These are phyloP conservation scores for Pythium vanterpoolii DNA, from an alignment of 352 stramenopile genomes.

Conservation along the genomic window DNA sequence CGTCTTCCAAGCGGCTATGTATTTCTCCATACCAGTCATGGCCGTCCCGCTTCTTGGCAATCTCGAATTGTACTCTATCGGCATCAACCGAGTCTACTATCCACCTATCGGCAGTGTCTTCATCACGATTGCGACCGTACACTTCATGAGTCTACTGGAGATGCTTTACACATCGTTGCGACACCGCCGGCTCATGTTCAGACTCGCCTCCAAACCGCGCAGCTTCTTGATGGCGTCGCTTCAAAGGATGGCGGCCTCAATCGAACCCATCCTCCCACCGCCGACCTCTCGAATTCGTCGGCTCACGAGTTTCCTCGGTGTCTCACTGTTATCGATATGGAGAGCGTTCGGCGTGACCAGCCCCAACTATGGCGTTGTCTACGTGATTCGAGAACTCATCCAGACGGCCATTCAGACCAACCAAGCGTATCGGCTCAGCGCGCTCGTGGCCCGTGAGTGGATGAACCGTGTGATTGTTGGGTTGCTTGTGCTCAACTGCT, in stretches of 20 bases:
- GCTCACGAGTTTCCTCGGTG: neutral
- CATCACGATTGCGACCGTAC: neutral
- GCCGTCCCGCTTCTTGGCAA: constrained; percentile 3
- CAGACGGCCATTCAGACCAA: constrained; percentile 26
- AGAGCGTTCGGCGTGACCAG: constrained; percentile 13
- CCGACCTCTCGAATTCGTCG: neutral
- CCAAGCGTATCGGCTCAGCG: constrained; percentile 28
- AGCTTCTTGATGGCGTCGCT: neutral
- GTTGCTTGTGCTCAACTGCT: constrained; percentile 30
- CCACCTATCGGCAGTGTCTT: neutral
- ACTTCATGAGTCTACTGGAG: neutral
- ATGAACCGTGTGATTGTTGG: constrained; percentile 24
- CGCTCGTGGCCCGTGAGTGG: constrained; percentile 16
- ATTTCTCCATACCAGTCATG: constrained; percentile 10
- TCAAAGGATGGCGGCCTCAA: neutral
- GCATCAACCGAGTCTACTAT: constrained; percentile 2
- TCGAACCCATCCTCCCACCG: neutral
- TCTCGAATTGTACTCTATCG: constrained; percentile 5
- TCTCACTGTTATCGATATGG: neutral
- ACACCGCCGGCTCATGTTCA: neutral
- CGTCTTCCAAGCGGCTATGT: neutral
- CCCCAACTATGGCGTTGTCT: constrained; percentile 21
- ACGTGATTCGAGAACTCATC: constrained; percentile 24
- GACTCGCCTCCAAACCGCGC: neutral
- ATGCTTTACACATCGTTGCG: neutral